Conservation (phyloP, 2,329 filamentous ascomycete genomes). For the Xylariomycetidae sp. region DNA sequence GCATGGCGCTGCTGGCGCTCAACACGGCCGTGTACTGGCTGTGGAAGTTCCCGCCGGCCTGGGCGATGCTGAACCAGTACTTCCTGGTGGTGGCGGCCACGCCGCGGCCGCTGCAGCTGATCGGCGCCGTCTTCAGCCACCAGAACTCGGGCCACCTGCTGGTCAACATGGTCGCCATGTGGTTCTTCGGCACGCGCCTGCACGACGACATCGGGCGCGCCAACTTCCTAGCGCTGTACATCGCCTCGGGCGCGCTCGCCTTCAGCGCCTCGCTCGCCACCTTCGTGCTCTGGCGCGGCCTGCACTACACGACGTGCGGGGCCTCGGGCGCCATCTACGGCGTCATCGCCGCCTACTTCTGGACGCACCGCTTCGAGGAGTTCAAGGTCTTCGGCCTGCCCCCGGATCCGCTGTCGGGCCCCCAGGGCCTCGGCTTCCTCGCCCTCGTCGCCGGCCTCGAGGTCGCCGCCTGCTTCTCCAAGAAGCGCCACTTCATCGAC, state of each 20-base stretch:
- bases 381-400: slow-evolving; percentile 54
- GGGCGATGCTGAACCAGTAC: slow-evolving; percentile 61
- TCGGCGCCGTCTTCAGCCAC: slow-evolving; percentile 67
- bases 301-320: slow-evolving; percentile 53
- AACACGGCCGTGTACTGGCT: slow-evolving; percentile 52
- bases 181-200: slow-evolving; percentile 58
- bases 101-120: slow-evolving; percentile 53
- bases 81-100: slow-evolving; percentile 60
- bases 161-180: slow-evolving; percentile 60
- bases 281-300: slow-evolving; percentile 39
- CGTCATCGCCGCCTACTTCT: slow-evolving; percentile 55
- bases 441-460: slow-evolving; percentile 45
- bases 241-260: slow-evolving; percentile 51
- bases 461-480: slow-evolving; percentile 39
- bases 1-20: slow-evolving; percentile 52
- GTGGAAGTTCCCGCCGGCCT: slow-evolving; percentile 61
- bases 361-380: slow-evolving; percentile 49
- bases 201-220: slow-evolving; percentile 67
- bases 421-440: slow-evolving; percentile 49
- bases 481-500: slow-evolving; percentile 38
- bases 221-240: slow-evolving; percentile 62
- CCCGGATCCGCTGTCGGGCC: slow-evolving; percentile 43
- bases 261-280: slow-evolving; percentile 51
- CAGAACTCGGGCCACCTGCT: slow-evolving; percentile 53
- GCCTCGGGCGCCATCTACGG: slow-evolving; percentile 61